Conservation (phyloP, 495 filamentous ascomycete genomes). For the Xylaria castorea region DNA sequence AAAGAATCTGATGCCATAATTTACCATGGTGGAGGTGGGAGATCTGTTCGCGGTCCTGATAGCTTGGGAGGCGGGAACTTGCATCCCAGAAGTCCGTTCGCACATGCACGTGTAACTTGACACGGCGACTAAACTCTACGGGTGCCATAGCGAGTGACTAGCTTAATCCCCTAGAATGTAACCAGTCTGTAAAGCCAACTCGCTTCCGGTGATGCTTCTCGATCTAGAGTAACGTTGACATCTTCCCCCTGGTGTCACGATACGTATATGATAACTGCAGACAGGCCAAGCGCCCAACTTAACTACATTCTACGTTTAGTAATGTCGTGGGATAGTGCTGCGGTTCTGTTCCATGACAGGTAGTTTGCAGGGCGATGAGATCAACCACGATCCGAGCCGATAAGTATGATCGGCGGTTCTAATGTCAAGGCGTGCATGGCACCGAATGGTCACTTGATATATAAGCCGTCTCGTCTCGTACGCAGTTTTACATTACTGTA, state of each 20-base stretch:
- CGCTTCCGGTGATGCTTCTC: not conserved
- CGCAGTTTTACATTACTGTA: not conserved
- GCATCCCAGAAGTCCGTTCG: conserved; percentile 8
- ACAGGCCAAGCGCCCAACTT: too few species aligned
- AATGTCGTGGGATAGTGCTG: too few species aligned
- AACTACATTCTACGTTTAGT: too few species aligned
- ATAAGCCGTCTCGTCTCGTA: not conserved
- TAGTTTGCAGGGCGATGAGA: not conserved
- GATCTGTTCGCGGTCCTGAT: not conserved
- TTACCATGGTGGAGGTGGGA: not conserved
- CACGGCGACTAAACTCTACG: not conserved
- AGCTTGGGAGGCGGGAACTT: conserved; percentile 15
- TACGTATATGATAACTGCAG: too few species aligned
- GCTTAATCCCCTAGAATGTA: not conserved
- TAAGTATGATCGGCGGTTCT: conserved; percentile 5
- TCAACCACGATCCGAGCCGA: conserved; percentile 5
- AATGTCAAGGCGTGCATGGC: conserved; percentile 16
- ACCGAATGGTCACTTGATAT: not conserved
- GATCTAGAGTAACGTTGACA: not conserved
- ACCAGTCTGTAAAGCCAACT: not conserved
- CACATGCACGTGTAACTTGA: not conserved
- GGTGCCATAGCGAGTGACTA: not conserved
- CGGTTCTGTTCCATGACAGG: too few species aligned
- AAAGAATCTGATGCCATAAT: not conserved
- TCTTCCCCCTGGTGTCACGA: not conserved